phyloP scores from a whole-genome alignment of 768 basidiomycete species.

The Boletus eberwhitei region DNA sequence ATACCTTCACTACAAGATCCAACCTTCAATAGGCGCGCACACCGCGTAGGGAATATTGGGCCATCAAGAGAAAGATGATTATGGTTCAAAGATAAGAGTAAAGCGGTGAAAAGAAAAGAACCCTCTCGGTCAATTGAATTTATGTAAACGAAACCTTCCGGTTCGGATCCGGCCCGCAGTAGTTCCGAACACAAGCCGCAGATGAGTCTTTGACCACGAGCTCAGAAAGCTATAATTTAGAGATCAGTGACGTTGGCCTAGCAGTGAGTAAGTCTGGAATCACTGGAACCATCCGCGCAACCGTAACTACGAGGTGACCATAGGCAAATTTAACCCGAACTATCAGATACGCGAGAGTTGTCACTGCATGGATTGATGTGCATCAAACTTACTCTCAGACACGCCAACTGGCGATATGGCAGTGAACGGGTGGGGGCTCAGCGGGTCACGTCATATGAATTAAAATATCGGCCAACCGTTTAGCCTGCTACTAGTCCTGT shows the following conservation, averaged over 20 bases:
- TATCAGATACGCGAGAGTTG: background rate
- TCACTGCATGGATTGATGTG: background rate
- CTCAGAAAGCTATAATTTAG: slow-evolving; percentile 1
- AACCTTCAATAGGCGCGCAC: background rate
- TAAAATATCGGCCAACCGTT: background rate
- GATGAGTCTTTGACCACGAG: background rate
- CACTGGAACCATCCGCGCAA: background rate
- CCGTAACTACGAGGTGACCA: background rate
- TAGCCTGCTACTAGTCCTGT: background rate
- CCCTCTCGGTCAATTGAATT: background rate
- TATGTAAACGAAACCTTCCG: background rate
- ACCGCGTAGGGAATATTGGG: background rate
- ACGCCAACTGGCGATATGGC: background rate
- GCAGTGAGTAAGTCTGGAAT: background rate
- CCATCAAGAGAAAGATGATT: background rate
- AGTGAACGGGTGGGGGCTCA: background rate
- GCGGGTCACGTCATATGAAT: background rate
- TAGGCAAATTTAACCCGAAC: no score
- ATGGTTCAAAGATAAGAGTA: background rate
- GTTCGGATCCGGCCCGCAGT: background rate
- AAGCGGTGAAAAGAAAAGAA: background rate
- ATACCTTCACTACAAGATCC: slow-evolving; percentile 21
- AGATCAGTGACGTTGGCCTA: background rate
- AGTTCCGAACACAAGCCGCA: background rate
- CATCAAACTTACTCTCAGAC: background rate